Evolutionary conservation across 345 rosid genomes (phyloP), one percentile per base, ranked within the genome.

Genomic region (Kandelia obovata): DNA sequence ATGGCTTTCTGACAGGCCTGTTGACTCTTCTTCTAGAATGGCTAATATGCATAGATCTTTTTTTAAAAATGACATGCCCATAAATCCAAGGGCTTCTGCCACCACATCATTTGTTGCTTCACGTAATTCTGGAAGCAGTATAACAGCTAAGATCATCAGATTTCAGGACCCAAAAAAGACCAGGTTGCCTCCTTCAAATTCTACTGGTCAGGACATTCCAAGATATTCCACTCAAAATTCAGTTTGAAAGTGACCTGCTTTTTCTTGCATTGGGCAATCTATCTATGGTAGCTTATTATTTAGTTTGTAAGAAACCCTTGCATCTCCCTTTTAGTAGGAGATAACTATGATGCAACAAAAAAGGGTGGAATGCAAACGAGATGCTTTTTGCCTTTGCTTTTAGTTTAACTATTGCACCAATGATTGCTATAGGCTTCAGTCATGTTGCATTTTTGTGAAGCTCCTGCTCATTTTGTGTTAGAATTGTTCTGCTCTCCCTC

Each of bases 81-180:
- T 69, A 73, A 78, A 56, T 69, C 62, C 68, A 31, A 71, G 74
- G 65, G 76, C 87, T 68, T 78, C 87, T 79, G 72, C 81, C 49
- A 70, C 69, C 49, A 66, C 83, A 53, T 83, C 95, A 74, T 82
- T 84, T 74, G 72, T 66, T 83, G 91, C 83, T 74, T 80, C 90
- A 32, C 84, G 78, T 67, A 80, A 74, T 73, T 74, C 80, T 66
- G 96, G 88, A 71, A 79, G 77, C 71, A 82, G 78, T 73, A 64
- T 78, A 64, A 80, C 84, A 37, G 92, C 89, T 58, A 85, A 77
- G 77, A 66, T 85, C 80, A 78, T 81, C 64, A 83, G 80, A 79
- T 74, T 68, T 53, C 92, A 83, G 63, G 93, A 91, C 46, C 77
- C 78, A 61, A 83, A 77, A 80, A 83, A 87, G 66, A 79, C 71